Evolutionary conservation across 345 rosid genomes (phyloP), one percentile per base, ranked within the genome.

Genomic region (Syzygium grande): DNA sequence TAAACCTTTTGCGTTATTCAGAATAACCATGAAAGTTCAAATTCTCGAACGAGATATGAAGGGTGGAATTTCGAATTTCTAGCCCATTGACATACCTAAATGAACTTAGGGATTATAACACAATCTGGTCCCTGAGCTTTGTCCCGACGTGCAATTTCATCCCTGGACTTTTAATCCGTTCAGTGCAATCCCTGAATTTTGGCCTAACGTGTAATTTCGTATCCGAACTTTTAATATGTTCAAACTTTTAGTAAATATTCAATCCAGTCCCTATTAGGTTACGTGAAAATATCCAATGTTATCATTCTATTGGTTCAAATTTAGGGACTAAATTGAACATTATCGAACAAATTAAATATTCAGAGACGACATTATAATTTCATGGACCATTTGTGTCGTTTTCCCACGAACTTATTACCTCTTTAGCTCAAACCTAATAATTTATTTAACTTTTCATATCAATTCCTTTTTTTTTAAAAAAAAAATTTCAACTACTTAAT

Each of bases 351-450:
- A 63, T n/a, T n/a, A 61, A n/a, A 61, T n/a, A 0, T n/a, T n/a
- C 1, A 2, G 2, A 0, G 10, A 61, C 0, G 4, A 29, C 5
- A 14, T 63, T 63, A 0, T 10, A 3, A 1, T 0, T 12, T 8
- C 22, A 65, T 2, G 1, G 1, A 29, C 43, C 1, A 30, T 29
- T 29, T 8, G 5, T 30, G 78, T 7, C 22, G 15, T 65, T 29
- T 65, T 7, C 1, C 2, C 1, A 41, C 9, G 13, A 34, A 68
- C 80, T 61, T 27, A 61, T 29, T n/a, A 61, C 73, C 73, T 61
- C 34, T n/a, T 2, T 3, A 61, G 73, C 17, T 61, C n/a, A 6
- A 8, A 13, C 34, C 3, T n/a, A 61, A 34, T 68, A 17, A 34
- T 34, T 8, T 68, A 68, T 2, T 34, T 10, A 17, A 30, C 15